phyloP scores from a whole-genome alignment of 2,329 filamentous ascomycete genomes.

The Leptographium procerum region DNA sequence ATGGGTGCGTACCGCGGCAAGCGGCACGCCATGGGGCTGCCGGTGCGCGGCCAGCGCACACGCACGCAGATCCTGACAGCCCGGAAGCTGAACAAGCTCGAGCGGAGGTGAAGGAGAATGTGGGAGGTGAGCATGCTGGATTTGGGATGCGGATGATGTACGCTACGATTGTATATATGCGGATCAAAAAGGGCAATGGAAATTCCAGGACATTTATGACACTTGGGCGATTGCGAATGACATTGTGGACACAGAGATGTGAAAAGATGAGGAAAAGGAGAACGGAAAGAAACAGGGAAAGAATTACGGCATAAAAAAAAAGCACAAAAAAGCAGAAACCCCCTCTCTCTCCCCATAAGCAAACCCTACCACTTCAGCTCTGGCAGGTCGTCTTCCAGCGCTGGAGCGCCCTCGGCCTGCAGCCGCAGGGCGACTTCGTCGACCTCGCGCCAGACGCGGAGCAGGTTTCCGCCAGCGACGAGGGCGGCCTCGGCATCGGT shows the following conservation, averaged over 20 bases:
- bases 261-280: too few relatives aligned
- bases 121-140: background rate
- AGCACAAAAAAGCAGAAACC: too few relatives aligned
- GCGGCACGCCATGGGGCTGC: conserved; percentile 84
- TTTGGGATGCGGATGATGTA: background rate
- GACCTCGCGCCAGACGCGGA: conserved; percentile 74
- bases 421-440: conserved; percentile 59
- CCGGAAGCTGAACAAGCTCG: conserved; percentile 49
- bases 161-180: background rate
- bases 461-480: conserved; percentile 66
- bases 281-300: too few relatives aligned
- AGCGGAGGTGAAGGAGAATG: conserved; percentile 27
- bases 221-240: too few relatives aligned
- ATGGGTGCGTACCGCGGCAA: conserved; percentile 84
- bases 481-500: conserved; percentile 63
- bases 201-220: too few relatives aligned
- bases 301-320: too few relatives aligned
- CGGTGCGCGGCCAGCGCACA: conserved; percentile 82
- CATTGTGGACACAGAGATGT: too few relatives aligned
- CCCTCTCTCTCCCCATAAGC: too few relatives aligned
- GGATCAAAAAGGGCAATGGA: background rate
- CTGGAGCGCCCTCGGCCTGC: conserved; percentile 43
- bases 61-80: conserved; percentile 57
- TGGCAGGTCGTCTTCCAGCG: conserved; percentile 41
- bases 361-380: background rate